Percentiles rank a stretch among this genome's conserved stretches.
These are phyloP conservation scores for Quercus ilex DNA, from an alignment of 306 rosid species.

Conservation along the genomic window DNA sequence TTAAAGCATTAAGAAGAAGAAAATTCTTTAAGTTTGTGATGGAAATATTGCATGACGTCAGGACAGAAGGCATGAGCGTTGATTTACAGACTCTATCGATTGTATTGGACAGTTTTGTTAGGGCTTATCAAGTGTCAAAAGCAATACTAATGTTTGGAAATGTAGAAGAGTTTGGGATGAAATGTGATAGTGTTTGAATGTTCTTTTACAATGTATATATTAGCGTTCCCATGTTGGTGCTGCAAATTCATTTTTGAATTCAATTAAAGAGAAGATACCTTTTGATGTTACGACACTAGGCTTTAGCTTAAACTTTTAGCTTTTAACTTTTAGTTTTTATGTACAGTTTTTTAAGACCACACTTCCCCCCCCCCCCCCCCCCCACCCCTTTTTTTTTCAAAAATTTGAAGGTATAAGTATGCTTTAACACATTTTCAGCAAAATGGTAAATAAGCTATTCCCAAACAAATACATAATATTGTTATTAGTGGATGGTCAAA, in stretches of 20 bases:
- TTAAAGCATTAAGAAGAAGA: conserved; percentile 82
- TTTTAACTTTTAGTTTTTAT: no score
- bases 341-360: no score
- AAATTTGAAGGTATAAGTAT: no score
- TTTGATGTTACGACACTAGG: conserved; percentile 31
- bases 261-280: conserved; percentile 51
- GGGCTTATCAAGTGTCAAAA: conserved; percentile 55
- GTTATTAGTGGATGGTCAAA: conserved; percentile 49
- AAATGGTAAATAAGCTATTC: conserved; percentile 26
- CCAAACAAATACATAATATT: no score
- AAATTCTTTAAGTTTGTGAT: conserved; percentile 51
- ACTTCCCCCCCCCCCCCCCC: no score
- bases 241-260: conserved; percentile 6
- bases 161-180: conserved; percentile 52
- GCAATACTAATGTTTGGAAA: conserved; percentile 56
- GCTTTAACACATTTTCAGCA: not conserved
- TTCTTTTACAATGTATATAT: conserved; percentile 59
- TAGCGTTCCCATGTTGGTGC: conserved; percentile 51
- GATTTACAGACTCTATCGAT: conserved; percentile 41
- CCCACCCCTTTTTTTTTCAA: no score
- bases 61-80: conserved; percentile 27
- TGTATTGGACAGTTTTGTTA: conserved; percentile 63
- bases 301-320: no score
- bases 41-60: conserved; percentile 44
- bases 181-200: conserved; percentile 48